These are phyloP conservation scores for Mycena vitilis DNA, from an alignment of 768 basidiomycete species.

Conservation along the genomic window DNA sequence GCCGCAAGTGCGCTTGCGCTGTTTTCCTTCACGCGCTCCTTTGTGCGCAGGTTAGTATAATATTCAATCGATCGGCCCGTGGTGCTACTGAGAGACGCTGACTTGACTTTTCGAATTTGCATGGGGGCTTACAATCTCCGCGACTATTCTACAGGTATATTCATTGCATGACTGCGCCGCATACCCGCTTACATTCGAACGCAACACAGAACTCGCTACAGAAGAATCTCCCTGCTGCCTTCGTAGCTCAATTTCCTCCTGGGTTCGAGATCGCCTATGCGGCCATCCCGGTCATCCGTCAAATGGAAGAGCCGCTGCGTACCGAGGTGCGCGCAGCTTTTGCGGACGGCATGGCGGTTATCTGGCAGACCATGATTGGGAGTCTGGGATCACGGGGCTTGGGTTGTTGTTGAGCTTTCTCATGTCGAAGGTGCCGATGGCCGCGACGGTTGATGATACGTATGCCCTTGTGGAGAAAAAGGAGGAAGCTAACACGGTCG, in stretches of 20 bases:
- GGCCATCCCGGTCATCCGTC: constrained; percentile 30
- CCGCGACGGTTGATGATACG: not conserved
- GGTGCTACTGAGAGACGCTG: too few species aligned
- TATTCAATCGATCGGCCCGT: too few species aligned
- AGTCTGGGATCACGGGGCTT: constrained; percentile 45
- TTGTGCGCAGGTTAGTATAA: not conserved
- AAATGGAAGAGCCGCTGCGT: constrained; percentile 37
- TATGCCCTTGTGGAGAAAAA: constrained; percentile 1
- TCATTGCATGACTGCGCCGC: too few species aligned
- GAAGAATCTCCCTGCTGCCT: constrained; percentile 14
- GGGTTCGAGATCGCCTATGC: constrained; percentile 15
- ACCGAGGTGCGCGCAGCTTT: constrained; percentile 54
- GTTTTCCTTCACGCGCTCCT: constrained; percentile 40
- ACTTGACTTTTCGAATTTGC: not conserved
- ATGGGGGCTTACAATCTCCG: not conserved
- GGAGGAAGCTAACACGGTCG: too few species aligned
- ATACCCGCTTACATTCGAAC: not conserved
- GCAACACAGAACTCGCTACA: constrained; percentile 52
- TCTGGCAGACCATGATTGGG: constrained; percentile 58
- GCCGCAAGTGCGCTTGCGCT: constrained; percentile 52
- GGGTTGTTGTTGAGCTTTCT: constrained; percentile 48
- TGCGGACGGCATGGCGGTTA: constrained; percentile 46
- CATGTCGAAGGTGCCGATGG: constrained; percentile 47
- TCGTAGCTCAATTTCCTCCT: constrained; percentile 6
- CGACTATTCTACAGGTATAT: constrained; percentile 3